Conservation (phyloP, 331 rosid species). For the Saraca asoca region DNA sequence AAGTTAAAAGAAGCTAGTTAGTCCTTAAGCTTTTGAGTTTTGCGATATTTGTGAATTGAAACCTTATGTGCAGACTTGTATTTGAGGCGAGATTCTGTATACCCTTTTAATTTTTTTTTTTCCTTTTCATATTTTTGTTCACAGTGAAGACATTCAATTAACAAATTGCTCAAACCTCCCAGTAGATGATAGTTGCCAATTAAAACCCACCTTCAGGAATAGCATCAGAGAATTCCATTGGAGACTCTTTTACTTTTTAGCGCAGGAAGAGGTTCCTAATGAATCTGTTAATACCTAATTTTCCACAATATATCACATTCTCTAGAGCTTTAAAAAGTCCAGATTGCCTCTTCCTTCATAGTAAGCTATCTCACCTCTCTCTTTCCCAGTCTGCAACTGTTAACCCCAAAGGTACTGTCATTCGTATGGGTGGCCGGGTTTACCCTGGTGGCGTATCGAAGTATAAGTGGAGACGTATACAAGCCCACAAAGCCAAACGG, state of each 20-base stretch:
- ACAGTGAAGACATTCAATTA: too few species aligned
- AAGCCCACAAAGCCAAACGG: slow-evolving; percentile 78
- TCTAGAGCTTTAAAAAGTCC: slow-evolving; percentile 45
- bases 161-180: too few species aligned
- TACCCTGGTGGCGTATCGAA: slow-evolving; percentile 92
- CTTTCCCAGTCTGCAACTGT: slow-evolving; percentile 21
- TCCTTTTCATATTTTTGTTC: too few species aligned
- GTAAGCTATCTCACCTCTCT: slow-evolving; percentile 33
- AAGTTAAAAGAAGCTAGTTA: too few species aligned
- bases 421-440: slow-evolving; percentile 94
- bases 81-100: too few species aligned
- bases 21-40: too few species aligned
- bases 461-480: slow-evolving; percentile 99
- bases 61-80: too few species aligned
- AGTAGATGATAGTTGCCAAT: too few species aligned
- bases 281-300: slow-evolving; percentile 44
- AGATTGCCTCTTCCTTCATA: slow-evolving; percentile 42
- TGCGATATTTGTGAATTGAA: too few species aligned
- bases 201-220: too few species aligned
- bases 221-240: too few species aligned
- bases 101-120: too few species aligned
- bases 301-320: slow-evolving; percentile 52
- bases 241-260: background rate
- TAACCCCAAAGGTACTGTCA: slow-evolving; percentile 39
- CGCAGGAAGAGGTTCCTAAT: background rate